These are phyloP conservation scores for Podila epicladia DNA, from an alignment of 192 early-diverging fungal genomes.

Conservation along the genomic window DNA sequence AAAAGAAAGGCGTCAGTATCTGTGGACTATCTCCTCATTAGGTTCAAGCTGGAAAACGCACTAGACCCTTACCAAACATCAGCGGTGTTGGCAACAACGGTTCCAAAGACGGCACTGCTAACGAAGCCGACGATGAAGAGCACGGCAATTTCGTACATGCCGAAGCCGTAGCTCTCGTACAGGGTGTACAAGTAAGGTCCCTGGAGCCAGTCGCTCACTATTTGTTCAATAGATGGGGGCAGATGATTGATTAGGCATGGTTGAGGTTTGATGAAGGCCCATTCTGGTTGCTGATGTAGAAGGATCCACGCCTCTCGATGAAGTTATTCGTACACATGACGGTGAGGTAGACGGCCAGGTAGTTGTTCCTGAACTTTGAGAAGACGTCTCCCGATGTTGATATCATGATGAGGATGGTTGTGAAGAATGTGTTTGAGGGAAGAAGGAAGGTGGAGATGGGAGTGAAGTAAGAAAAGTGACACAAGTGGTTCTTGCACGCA, in stretches of 20 bases:
- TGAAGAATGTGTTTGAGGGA: neutral
- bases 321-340: slow-evolving; percentile 56
- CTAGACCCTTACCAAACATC: slow-evolving; percentile 66
- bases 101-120: slow-evolving; percentile 76
- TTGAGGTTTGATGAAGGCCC: neutral
- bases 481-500: neutral
- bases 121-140: slow-evolving; percentile 80
- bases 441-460: neutral
- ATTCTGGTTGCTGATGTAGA: no score
- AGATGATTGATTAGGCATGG: neutral
- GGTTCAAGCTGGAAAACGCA: neutral
- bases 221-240: neutral
- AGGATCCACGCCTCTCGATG: no score
- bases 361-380: slow-evolving; percentile 60
- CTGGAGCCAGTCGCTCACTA: slow-evolving; percentile 64
- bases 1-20: neutral
- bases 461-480: neutral
- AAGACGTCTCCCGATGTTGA: slow-evolving; percentile 34
- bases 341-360: slow-evolving; percentile 59
- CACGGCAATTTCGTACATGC: slow-evolving; percentile 67
- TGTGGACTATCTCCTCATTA: neutral
- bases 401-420: slow-evolving; percentile 16
- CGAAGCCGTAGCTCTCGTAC: slow-evolving; percentile 68
- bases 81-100: slow-evolving; percentile 72
- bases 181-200: slow-evolving; percentile 75